Conservation (phyloP, 2,329 filamentous ascomycete species). For the Paradendryphiella salina region DNA sequence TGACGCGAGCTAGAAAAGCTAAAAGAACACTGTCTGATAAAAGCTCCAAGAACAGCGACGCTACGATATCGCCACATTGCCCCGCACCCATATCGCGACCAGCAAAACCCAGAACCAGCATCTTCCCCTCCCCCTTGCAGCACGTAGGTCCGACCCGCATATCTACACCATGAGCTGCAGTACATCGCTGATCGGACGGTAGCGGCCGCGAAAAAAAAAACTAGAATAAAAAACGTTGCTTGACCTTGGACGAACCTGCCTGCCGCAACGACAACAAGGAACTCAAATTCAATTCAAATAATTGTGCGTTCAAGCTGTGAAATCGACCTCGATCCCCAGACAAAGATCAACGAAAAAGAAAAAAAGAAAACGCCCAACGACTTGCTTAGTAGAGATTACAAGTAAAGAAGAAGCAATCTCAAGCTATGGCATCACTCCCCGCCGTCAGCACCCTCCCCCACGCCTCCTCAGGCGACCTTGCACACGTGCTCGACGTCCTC, state of each 20-base stretch:
- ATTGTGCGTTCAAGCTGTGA: background rate
- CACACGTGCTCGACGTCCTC: conserved; percentile 69
- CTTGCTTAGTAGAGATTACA: too few relatives aligned
- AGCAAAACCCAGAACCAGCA: conserved; percentile 1
- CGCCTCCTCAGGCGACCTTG: conserved; percentile 60
- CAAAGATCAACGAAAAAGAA: conserved; percentile 2
- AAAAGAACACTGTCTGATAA: conserved; percentile 2
- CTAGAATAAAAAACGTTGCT: background rate
- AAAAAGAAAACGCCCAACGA: background rate
- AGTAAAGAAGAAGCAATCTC: background rate
- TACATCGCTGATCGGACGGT: conserved; percentile 27
- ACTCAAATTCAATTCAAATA: too few relatives aligned
- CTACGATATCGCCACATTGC: conserved; percentile 6
- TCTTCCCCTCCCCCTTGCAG: conserved; percentile 29
- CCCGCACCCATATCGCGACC: conserved; percentile 16
- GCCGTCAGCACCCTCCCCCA: conserved; percentile 59
- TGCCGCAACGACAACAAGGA: background rate
- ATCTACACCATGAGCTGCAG: conserved; percentile 5
- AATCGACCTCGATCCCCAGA: background rate
- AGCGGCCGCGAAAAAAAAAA: conserved; percentile 24
- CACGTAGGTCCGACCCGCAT: conserved; percentile 20
- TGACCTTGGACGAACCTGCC: background rate
- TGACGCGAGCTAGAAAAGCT: conserved; percentile 4
- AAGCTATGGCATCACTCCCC: conserved; percentile 56
- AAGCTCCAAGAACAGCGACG: background rate